Conservation (phyloP, 2,329 filamentous ascomycete genomes). For the Hypoxylon sp. region DNA sequence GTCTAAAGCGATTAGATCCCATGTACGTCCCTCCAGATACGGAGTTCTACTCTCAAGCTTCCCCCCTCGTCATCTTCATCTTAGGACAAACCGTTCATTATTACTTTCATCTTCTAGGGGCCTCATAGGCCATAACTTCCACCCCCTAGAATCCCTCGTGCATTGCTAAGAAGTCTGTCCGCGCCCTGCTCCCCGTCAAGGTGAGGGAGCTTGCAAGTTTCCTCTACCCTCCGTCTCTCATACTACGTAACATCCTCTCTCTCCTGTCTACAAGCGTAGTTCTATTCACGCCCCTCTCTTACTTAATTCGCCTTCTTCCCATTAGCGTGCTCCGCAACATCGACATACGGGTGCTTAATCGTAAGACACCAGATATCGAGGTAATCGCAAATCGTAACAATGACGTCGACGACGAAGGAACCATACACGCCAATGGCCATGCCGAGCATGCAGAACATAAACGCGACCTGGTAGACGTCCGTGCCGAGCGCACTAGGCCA, state of each 20-base stretch:
- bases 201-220: background rate
- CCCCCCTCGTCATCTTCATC: background rate
- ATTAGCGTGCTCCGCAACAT: slow-evolving; percentile 59
- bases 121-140: background rate
- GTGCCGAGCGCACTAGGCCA: slow-evolving; percentile 84
- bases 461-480: slow-evolving; percentile 89
- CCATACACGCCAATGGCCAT: slow-evolving; percentile 92
- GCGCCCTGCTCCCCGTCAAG: background rate
- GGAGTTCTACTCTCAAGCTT: background rate
- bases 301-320: slow-evolving; percentile 58
- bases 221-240: background rate
- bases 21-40: background rate
- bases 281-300: no score
- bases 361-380: slow-evolving; percentile 98
- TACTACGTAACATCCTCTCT: background rate
- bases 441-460: slow-evolving; percentile 90
- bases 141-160: background rate
- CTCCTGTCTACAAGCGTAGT: background rate
- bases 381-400: slow-evolving; percentile 97
- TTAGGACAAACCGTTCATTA: background rate
- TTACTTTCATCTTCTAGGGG: background rate
- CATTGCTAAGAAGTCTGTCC: background rate
- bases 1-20: background rate
- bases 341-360: slow-evolving; percentile 85
- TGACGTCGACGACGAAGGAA: slow-evolving; percentile 97